Evolutionary conservation across 2,329 filamentous ascomycete species (phyloP), one percentile per base, ranked within the genome.

Genomic region (Metarhizium guizhouense): DNA sequence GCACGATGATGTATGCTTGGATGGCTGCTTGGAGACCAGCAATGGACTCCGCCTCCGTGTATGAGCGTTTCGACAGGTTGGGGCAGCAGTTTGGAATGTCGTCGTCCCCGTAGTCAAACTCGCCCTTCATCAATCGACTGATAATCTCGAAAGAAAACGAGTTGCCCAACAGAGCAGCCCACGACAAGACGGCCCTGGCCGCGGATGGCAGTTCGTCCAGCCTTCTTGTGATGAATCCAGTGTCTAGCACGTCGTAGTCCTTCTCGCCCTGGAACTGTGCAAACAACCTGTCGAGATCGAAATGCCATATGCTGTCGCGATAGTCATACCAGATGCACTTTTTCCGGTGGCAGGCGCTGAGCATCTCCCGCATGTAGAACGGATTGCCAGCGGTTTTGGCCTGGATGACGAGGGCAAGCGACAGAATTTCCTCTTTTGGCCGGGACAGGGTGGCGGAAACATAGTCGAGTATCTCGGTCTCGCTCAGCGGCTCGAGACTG

Each of bases 271-370:
- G 82, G 64, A 96, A 95, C 60, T 95, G 85, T 50, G 87, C 84
- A 65, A 96, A 96, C 1, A 96, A 83, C 60, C 82, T 84, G 69
- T 96, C 91, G 11, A 96, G 74, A 65, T 95, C 87, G 67, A 86
- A 96, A 48, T 87, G 80, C 93, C 93, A 97, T 49, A 81, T 79
- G 50, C 85, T 88, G 60, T 87, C 83, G 62, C 84, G 85, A 78
- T 94, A 96, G 59, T 91, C 90, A 69, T 95, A 96, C 82, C 86
- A 95, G 52, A 96, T 87, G 68, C 89, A 95, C 61, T 86, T 86
- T 66, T 90, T 94, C 45, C 89, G 84, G 68, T 95, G 86, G 67
- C 90, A 95, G 3, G 87, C 86, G 65, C 89, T 89, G 4, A 96
- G 80, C 81, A 96, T 95, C 71, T 96, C 90, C 55, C 90, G 81